Conservation (phyloP, 305 asterid species). For the Rubia balearica region DNA sequence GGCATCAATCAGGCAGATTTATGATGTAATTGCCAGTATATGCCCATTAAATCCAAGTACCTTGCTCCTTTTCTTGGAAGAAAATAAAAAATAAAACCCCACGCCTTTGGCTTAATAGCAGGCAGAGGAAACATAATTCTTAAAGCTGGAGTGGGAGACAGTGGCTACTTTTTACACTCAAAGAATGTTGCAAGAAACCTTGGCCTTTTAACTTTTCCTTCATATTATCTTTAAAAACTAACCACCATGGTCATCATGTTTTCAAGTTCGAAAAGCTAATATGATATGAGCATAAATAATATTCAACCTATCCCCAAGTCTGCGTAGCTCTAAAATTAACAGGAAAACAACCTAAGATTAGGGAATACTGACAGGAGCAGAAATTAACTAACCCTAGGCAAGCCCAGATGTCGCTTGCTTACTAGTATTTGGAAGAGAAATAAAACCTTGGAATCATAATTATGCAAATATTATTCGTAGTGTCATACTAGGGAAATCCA, state of each 20-base stretch:
- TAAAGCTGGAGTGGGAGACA: neutral
- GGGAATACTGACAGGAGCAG: neutral
- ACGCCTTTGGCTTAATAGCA: neutral
- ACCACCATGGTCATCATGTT: neutral
- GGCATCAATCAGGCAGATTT: neutral
- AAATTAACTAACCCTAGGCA: neutral
- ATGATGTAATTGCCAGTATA: neutral
- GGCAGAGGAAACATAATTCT: neutral
- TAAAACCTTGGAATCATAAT: neutral
- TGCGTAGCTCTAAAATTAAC: neutral
- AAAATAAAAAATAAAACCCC: neutral
- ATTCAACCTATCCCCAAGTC: constrained; percentile 1
- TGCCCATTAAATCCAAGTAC: neutral
- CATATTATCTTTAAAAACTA: too few relatives aligned
- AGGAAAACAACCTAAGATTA: neutral
- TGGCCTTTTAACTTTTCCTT: neutral
- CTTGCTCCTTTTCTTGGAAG: constrained; percentile 1
- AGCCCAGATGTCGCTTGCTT: neutral
- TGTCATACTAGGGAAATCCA: neutral
- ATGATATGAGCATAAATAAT: too few relatives aligned
- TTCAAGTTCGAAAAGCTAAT: neutral
- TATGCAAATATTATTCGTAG: neutral
- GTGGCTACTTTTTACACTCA: neutral
- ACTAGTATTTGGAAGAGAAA: neutral
- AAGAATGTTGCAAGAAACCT: neutral